Evolutionary conservation across 345 rosid genomes (phyloP).

Genomic region (Sonneratia alba): DNA sequence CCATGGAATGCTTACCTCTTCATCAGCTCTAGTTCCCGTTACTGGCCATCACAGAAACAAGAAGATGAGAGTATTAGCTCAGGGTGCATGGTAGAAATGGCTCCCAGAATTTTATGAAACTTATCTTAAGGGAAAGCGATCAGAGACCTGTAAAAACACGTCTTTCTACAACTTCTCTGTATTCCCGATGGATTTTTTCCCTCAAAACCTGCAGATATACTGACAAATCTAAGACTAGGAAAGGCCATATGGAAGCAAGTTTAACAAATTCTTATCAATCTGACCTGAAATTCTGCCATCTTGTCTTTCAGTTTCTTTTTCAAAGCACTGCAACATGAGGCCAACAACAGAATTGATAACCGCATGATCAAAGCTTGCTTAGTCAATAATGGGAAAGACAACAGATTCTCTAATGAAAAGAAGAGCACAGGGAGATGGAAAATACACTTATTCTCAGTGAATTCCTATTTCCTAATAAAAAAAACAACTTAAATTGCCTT

Average conservation of each 20-base stretch:
- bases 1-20: slow-evolving; percentile 44
- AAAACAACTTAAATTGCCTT: neutral
- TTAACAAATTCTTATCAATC: slow-evolving; percentile 1
- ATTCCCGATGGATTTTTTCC: slow-evolving; percentile 84
- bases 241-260: slow-evolving; percentile 3
- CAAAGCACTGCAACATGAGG: slow-evolving; percentile 46
- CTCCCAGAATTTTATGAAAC: neutral
- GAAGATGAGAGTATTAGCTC: slow-evolving; percentile 7
- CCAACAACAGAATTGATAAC: neutral
- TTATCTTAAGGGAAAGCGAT: slow-evolving; percentile 5
- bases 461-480: neutral
- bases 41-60: slow-evolving; percentile 33
- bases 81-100: neutral
- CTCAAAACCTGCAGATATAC: slow-evolving; percentile 48
- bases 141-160: slow-evolving; percentile 81
- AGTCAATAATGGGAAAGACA: neutral
- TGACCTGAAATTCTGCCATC: slow-evolving; percentile 86
- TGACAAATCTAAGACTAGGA: slow-evolving; percentile 2
- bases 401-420: neutral
- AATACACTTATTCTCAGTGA: neutral
- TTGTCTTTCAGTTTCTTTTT: slow-evolving; percentile 88
- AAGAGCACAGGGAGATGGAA: neutral
- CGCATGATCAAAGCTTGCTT: neutral
- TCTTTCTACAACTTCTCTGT: slow-evolving; percentile 90
- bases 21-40: slow-evolving; percentile 77